Base-by-base conservation (phyloP, 2,329 filamentous ascomycete species). In the Hirsutella thompsonii region DNA sequence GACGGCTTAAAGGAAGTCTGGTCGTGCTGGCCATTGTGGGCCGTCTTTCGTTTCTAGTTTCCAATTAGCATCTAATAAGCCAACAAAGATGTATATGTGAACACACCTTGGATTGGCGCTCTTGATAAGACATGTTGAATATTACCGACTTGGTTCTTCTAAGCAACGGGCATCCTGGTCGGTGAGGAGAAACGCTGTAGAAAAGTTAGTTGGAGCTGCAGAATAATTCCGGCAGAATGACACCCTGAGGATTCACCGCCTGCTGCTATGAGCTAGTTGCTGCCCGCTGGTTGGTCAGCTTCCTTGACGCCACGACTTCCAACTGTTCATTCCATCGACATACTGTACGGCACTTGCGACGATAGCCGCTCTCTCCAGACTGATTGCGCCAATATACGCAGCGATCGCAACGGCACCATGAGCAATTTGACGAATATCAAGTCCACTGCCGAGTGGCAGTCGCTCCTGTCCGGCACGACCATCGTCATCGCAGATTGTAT, bases 401-500 rank as follows among this genome's bases (percentile, higher is more conserved):
- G 16, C 32, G n/a, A 3, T 16, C 4, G 14, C 13, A 4, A 9
- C 42, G 28, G n/a, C 34, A 62, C 18, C 38, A 69, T 75, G 70
- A 64, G 60, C 43, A 59, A 58, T 36, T 63, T 65, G 20, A 61
- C 76, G 37, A 68, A 65, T 44, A 80, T 90, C 51, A 66, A 67
- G 45, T 89, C 83, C 1, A 62, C 72, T 13, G 66, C 70, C 50
- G 78, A 93, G 61, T 92, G 89, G 69, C 75, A 75, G 55, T 72
- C 74, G 47, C 68, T 89, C 41, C 70, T 94, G 37, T 72, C 72
- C 41, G 78, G 79, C 40, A 87, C 83, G 42, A 78, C 76, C 53
- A 76, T 95, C 46, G 86, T 95, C 42, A 75, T 98, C 46, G 77
- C 87, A 53, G 92, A 96, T 67, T 96, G 88, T 94, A 74, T 64